These are phyloP conservation scores for Candida jianshihensis DNA, from an alignment of 805 yeast species.

Conservation along the genomic window DNA sequence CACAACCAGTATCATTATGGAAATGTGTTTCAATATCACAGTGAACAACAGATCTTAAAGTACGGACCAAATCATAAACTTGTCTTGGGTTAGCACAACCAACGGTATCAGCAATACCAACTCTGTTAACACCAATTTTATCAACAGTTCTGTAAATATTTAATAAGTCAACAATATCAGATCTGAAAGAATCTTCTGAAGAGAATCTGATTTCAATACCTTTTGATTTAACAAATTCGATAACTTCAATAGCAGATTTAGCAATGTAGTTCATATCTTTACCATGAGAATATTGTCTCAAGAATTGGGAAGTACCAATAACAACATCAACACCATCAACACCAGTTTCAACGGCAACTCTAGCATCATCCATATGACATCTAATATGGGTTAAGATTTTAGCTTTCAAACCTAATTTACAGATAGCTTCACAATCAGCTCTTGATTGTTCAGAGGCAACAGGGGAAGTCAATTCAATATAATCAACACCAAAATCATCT, in stretches of 20 bases:
- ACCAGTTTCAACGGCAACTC: slow-evolving; percentile 95
- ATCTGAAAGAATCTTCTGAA: slow-evolving; percentile 95
- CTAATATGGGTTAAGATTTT: slow-evolving; percentile 94
- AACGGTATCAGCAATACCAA: slow-evolving; percentile 98
- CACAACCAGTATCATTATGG: slow-evolving; percentile 99
- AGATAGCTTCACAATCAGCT: slow-evolving; percentile 93
- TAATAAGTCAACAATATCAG: slow-evolving; percentile 89
- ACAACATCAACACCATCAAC: slow-evolving; percentile 99
- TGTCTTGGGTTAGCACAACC: slow-evolving; percentile 99
- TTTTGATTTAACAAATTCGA: slow-evolving; percentile 93
- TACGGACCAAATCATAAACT: slow-evolving; percentile 92
- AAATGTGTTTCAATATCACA: slow-evolving; percentile 98
- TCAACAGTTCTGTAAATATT: slow-evolving; percentile 95
- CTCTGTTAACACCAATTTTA: slow-evolving; percentile 96
- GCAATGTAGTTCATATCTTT: slow-evolving; percentile 98
- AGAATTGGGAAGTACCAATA: slow-evolving; percentile 92
- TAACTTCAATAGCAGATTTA: slow-evolving; percentile 91
- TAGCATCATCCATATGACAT: slow-evolving; percentile 98
- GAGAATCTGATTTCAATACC: slow-evolving; percentile 96
- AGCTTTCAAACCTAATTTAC: slow-evolving; percentile 93
- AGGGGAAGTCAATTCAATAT: slow-evolving; percentile 95
- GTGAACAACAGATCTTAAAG: slow-evolving; percentile 85
- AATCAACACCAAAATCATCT: slow-evolving; percentile 97
- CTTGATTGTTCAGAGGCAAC: slow-evolving; percentile 95
- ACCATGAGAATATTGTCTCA: slow-evolving; percentile 94